Base-by-base conservation (phyloP, 148 eudicot genomes). In the Bassia scoparia region DNA sequence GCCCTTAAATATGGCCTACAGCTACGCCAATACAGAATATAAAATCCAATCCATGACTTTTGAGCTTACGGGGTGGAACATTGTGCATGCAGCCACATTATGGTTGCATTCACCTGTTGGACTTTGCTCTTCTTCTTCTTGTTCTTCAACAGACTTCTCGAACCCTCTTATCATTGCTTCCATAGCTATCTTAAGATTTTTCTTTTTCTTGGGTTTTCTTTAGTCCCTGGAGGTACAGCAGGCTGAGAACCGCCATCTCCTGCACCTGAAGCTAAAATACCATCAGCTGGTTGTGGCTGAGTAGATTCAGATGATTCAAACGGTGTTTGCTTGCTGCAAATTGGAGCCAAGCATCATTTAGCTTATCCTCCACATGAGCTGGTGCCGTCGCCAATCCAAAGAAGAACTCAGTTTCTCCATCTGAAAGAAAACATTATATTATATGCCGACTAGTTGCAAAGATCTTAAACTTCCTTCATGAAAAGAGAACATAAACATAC, bases 331-430 rank as follows among this genome's bases (percentile, higher is more conserved):
- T 88, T 81, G 87, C 89, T 68, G 99, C 99, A 85, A 95, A 95
- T 69, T 91, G 85, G 60, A 95, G 96, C 99, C 99, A 95, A 67
- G 99, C 92, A 87, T 95, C 99, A 81, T 90, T 29, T 23, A 95
- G 94, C 83, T 81, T 87, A 78, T 95, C 99, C 81, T 95, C 99
- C 59, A 92, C 96, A 64, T 95, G 99, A 50, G 99, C 99, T 2
- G 99, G 97, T 48, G 99, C 99, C 29, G 97, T 95, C 61, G 97
- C 99, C 86, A 95, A 81, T 61, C 99, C 99, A 75, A 95, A 95
- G 79, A 95, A 95, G 89, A 95, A 95, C 78, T 88, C 89, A 7
- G 71, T 53, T 62, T 87, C 91, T 61, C 81, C 93, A 53, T 80
- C 90, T 90, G 80, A 49, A 72, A 79, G 29, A 56, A 61, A 71